A percentile compares a stretch with the other conserved stretches of the same genome.
These are phyloP conservation scores for Dittrichia graveolens DNA, from an alignment of 129 eudicot genomes.

Conservation along the genomic window DNA sequence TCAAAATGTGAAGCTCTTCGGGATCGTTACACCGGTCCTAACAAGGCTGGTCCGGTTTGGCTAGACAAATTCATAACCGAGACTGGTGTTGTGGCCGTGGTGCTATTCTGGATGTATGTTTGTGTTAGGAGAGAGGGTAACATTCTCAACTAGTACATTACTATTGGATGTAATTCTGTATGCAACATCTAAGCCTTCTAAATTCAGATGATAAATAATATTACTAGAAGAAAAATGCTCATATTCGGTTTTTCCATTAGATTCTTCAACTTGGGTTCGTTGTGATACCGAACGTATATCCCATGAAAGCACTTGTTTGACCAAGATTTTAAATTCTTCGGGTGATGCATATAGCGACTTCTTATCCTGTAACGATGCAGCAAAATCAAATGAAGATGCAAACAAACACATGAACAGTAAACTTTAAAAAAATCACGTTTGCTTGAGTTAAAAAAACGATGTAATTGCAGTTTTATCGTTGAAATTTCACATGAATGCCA, in stretches of 20 bases:
- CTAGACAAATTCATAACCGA: neutral
- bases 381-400: neutral
- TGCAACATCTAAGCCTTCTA: slow-evolving; percentile 72
- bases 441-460: too few species aligned
- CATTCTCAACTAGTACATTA: slow-evolving; percentile 66
- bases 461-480: too few species aligned
- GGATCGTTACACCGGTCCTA: neutral
- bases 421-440: too few species aligned
- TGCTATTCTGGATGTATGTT: neutral
- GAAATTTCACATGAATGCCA: neutral
- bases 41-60: neutral
- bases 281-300: slow-evolving; percentile 95
- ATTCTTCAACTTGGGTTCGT: slow-evolving; percentile 51
- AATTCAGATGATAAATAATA: slow-evolving; percentile 59
- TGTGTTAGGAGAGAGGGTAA: slow-evolving; percentile 28
- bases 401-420: neutral
- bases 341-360: slow-evolving; percentile 70
- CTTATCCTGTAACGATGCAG: slow-evolving; percentile 48
- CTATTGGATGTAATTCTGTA: slow-evolving; percentile 63
- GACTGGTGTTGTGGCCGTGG: neutral
- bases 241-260: neutral
- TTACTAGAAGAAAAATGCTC: slow-evolving; percentile 23
- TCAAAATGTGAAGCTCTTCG: neutral
- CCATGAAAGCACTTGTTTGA: slow-evolving; percentile 88
- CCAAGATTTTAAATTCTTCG: slow-evolving; percentile 61